Evolutionary conservation across 345 rosid genomes (phyloP).

Genomic region (Barbarea vulgaris): DNA sequence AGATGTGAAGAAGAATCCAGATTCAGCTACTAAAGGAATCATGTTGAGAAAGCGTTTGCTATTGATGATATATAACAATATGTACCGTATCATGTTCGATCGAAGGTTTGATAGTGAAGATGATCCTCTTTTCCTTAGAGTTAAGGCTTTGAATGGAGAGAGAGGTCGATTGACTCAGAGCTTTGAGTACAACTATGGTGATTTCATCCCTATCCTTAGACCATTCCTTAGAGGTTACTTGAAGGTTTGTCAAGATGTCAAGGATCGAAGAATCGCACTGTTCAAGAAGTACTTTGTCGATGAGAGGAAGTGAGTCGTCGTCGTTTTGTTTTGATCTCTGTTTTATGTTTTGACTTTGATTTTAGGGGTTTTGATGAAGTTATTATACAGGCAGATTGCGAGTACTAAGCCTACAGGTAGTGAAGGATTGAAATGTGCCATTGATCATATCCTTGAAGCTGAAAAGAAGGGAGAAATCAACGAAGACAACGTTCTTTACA

Average conservation of each 20-base stretch:
- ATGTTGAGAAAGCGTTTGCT: slow-evolving; percentile 79
- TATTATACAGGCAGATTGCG: slow-evolving; percentile 64
- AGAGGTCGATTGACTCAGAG: slow-evolving; percentile 93
- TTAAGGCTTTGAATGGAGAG: slow-evolving; percentile 94
- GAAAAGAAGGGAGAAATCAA: slow-evolving; percentile 90
- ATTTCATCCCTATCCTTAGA: slow-evolving; percentile 91
- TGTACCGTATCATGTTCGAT: slow-evolving; percentile 97
- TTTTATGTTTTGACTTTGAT: neutral
- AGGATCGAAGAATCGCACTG: slow-evolving; percentile 71
- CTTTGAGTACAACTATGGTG: slow-evolving; percentile 94
- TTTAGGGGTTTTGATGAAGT: slow-evolving; percentile 9
- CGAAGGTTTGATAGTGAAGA: slow-evolving; percentile 84
- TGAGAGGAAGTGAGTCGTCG: slow-evolving; percentile 73
- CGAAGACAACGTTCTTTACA: slow-evolving; percentile 96
- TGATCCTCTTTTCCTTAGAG: slow-evolving; percentile 72
- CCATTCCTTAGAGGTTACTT: slow-evolving; percentile 91
- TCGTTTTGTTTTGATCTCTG: neutral
- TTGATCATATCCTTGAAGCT: slow-evolving; percentile 92
- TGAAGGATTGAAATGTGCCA: slow-evolving; percentile 84
- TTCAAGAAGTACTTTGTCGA: slow-evolving; percentile 95
- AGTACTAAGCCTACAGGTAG: slow-evolving; percentile 61
- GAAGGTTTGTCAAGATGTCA: slow-evolving; percentile 89
- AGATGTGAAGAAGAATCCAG: slow-evolving; percentile 74
- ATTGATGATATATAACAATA: slow-evolving; percentile 95
- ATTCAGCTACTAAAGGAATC: slow-evolving; percentile 68